A percentile compares a stretch with the other conserved stretches of the same genome.
phyloP scores from a whole-genome alignment of 768 basidiomycete genomes.

The Suillus discolor region DNA sequence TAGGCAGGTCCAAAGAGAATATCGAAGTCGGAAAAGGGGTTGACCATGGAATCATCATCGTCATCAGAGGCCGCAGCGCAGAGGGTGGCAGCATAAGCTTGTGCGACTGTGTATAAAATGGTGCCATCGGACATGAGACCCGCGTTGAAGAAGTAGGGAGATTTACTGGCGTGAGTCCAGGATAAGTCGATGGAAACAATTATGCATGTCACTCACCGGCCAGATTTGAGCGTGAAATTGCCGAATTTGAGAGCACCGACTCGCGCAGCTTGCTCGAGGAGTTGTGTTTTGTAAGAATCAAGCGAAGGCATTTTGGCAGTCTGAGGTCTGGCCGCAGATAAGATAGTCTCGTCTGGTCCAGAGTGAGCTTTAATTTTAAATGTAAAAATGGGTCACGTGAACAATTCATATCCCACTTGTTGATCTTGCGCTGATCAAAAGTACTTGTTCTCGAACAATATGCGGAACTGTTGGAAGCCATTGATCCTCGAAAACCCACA shows the following conservation, averaged over 20 bases:
- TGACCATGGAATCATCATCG: slow-evolving; percentile 17
- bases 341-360: background rate
- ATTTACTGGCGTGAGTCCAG: slow-evolving; percentile 50
- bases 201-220: slow-evolving; percentile 60
- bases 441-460: background rate
- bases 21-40: slow-evolving; percentile 55
- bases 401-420: background rate
- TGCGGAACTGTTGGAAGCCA: too few species aligned
- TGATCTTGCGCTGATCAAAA: background rate
- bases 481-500: background rate
- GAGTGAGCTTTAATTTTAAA: background rate
- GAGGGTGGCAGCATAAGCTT: slow-evolving; percentile 85
- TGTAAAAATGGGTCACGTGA: background rate
- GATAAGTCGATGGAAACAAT: slow-evolving; percentile 4
- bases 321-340: background rate
- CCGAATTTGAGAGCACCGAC: slow-evolving; percentile 88
- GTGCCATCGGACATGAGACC: slow-evolving; percentile 84
- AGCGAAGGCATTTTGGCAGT: slow-evolving; percentile 26
- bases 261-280: slow-evolving; percentile 69
- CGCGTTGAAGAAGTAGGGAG: slow-evolving; percentile 98
- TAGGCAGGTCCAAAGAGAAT: slow-evolving; percentile 96
- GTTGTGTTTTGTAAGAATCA: slow-evolving; percentile 56
- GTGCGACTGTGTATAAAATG: slow-evolving; percentile 73
- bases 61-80: slow-evolving; percentile 46
- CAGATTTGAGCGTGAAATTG: slow-evolving; percentile 91